Base-by-base conservation (phyloP, 78 protist genomes). In the Dictyostelium firmibasis region DNA sequence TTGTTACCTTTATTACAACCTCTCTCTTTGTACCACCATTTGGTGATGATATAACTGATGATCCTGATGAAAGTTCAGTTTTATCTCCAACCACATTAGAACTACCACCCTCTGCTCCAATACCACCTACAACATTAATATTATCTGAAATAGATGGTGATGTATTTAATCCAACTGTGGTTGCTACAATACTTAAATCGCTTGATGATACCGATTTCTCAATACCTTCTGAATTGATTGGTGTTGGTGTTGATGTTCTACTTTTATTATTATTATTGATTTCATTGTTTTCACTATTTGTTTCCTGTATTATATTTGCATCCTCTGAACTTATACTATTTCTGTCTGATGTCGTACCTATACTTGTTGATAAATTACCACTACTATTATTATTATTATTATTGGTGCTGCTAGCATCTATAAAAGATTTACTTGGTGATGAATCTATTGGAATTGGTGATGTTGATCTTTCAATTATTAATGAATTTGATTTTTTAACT, bases 1-100 rank as follows among this genome's bases (percentile, higher is more conserved):
- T 69, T 3, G 94, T 89, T 1, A 89, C 94, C 70, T 81, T 89
- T 43, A 89, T 89, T 0, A 89, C 87, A 33, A 89, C 94, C 4
- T 89, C 94, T 70, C 83, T 89, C 7, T 88, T 79, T 72, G 79
- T 18, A 16, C 92, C 92, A 57, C 67, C 9, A 86, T 23, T 78
- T 29, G 85, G 41, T 47, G 85, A 29, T 25, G 85, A 35, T 35
- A n/a, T 10, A 27, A 31, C 10, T 23, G 60, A 18, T 36, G 57
- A 23, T 36, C n/a, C 44, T 81, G 69, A 35, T 57, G 77, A 44
- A 60, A 82, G 35, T 38, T 82, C 86, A 0, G 64, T 72, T 33
- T 82, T 82, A 43, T 38, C 43, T 20, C 67, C 67, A 57, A 57
- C 67, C 20, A 57, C 2, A 57, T 57, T 57, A 57, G 5, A 10